Evolutionary conservation across 1,139 yeast genomes (phyloP).

Genomic region (Diutina mesorugosa): DNA sequence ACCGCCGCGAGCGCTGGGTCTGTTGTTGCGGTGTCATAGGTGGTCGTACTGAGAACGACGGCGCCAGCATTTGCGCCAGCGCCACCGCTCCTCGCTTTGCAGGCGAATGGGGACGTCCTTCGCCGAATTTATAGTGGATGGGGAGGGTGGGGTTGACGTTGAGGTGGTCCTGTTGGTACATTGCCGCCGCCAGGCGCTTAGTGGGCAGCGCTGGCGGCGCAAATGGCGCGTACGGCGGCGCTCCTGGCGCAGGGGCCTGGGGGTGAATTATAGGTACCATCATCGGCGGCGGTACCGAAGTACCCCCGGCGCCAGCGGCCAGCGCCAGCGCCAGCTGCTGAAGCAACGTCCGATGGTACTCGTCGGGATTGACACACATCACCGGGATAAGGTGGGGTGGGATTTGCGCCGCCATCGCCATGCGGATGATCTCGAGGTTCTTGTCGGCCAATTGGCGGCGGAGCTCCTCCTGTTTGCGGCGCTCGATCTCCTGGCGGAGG

Average conservation of each 20-base stretch:
- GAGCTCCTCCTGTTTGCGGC: background rate
- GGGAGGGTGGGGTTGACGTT: background rate
- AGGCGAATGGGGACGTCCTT: background rate
- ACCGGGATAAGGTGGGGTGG: background rate
- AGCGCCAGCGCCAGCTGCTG: background rate
- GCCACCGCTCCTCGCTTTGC: background rate
- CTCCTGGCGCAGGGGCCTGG: background rate
- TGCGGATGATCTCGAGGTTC: background rate
- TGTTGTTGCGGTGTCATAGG: constrained; percentile 1
- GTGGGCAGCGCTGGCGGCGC: background rate
- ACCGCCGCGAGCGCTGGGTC: background rate
- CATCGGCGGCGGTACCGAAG: background rate
- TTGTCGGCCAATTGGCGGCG: constrained; percentile 2
- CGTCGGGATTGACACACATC: background rate
- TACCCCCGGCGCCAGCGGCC: background rate
- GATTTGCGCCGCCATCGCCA: background rate
- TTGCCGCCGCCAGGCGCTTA: background rate
- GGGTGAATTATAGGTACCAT: background rate
- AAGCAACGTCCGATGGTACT: background rate
- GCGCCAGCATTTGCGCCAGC: background rate
- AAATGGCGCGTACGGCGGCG: background rate
- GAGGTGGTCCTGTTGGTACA: background rate
- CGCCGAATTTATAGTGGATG: background rate
- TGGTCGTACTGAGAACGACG: background rate
- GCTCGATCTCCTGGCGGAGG: background rate